Conservation (phyloP, 2,329 filamentous ascomycete genomes). For the Claviceps humidiphila region DNA sequence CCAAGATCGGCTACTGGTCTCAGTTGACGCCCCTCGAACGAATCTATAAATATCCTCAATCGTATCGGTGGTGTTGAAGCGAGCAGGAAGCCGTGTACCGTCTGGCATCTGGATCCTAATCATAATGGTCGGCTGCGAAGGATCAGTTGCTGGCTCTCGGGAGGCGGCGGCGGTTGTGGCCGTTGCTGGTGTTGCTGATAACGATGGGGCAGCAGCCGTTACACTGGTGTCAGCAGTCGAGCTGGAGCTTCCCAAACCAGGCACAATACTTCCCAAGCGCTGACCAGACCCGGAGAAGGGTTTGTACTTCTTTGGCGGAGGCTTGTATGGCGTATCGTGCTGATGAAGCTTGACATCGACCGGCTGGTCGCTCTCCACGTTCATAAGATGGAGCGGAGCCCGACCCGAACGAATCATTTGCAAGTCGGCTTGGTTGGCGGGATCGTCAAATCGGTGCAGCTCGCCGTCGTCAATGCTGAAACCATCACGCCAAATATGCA, state of each 20-base stretch:
- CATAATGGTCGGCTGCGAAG: constrained; percentile 52
- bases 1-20: constrained; percentile 46
- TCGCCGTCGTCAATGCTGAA: constrained; percentile 77
- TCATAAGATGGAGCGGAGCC: constrained; percentile 65
- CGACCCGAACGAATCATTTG: constrained; percentile 65
- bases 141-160: constrained; percentile 36
- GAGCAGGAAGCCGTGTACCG: constrained; percentile 61
- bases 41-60: constrained; percentile 68
- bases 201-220: constrained; percentile 16
- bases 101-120: constrained; percentile 70
- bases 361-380: constrained; percentile 59
- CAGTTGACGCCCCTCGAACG: constrained; percentile 49
- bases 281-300: constrained; percentile 62
- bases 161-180: constrained; percentile 13
- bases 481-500: constrained; percentile 74
- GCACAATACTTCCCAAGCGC: constrained; percentile 64
- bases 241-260: constrained; percentile 32
- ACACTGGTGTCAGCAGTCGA: constrained; percentile 14
- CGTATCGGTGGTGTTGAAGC: constrained; percentile 71
- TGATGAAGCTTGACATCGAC: constrained; percentile 70
- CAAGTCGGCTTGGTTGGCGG: constrained; percentile 56
- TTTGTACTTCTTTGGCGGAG: constrained; percentile 61
- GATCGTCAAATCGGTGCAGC: constrained; percentile 67
- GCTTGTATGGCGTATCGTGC: constrained; percentile 56
- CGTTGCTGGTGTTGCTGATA: constrained; percentile 24